Percentiles rank a stretch among this genome's conserved stretches.
These are phyloP conservation scores for Imleria badia DNA, from an alignment of 768 basidiomycete species.

Conservation along the genomic window DNA sequence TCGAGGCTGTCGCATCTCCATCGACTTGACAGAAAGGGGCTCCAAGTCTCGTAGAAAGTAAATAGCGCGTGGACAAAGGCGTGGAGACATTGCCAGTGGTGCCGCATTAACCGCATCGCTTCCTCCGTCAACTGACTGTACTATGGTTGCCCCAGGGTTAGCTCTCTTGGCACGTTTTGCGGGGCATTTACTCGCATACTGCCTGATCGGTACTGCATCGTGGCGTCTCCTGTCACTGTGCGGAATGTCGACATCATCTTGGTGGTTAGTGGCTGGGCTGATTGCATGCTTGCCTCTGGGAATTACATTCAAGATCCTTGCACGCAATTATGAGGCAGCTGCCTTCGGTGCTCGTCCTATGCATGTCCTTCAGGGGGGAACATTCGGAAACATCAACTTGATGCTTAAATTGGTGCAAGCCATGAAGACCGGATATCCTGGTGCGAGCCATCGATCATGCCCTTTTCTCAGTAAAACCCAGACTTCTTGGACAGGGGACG, in stretches of 20 bases:
- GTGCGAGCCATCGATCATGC: constrained; percentile 30
- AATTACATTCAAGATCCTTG: constrained; percentile 28
- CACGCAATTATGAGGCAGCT: constrained; percentile 38
- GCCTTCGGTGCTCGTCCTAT: constrained; percentile 47
- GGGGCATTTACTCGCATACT: neutral
- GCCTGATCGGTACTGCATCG: neutral
- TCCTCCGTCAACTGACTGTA: too few relatives aligned
- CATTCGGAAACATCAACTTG: constrained; percentile 47
- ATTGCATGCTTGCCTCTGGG: constrained; percentile 36
- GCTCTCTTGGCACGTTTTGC: constrained; percentile 6
- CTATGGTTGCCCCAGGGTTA: constrained; percentile 20
- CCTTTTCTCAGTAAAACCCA: neutral
- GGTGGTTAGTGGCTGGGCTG: constrained; percentile 35
- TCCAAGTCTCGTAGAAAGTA: too few relatives aligned
- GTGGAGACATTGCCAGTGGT: too few relatives aligned
- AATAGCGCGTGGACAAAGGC: too few relatives aligned
- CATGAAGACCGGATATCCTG: constrained; percentile 48
- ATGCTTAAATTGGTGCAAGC: constrained; percentile 35
- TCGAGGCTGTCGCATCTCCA: too few relatives aligned
- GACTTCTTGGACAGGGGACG: constrained; percentile 39
- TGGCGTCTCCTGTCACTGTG: constrained; percentile 11
- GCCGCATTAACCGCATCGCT: too few relatives aligned
- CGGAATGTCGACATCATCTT: constrained; percentile 35
- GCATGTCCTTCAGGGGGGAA: constrained; percentile 38
- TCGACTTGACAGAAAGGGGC: too few relatives aligned